A percentile compares a stretch with the other conserved stretches of the same genome.
phyloP scores from a whole-genome alignment of 164 flowering plant genomes.

The grape (Vitis vinifera) region ASM3070453v1 NC_081809.1:5879501-5880000 shows the following conservation, averaged over 20 bases:
- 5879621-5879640: too few species aligned
- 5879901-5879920: background rate
- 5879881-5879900: background rate
- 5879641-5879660: too few species aligned
- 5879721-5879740: background rate
- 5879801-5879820: too few species aligned
- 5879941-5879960: background rate
- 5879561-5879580: too few species aligned
- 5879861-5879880: background rate
- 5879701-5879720: background rate
- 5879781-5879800: too few species aligned
- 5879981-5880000: background rate
- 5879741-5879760: background rate
- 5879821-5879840: too few species aligned
- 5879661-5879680: background rate
- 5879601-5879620: too few species aligned
- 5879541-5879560: too few species aligned
- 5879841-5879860: too few species aligned
- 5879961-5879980: background rate
- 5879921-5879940: background rate
- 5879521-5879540: too few species aligned
- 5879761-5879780: background rate
- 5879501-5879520: too few species aligned
- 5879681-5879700: background rate
- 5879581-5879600: too few species aligned